Evolutionary conservation across 345 rosid species (phyloP), one percentile per base, ranked within the genome.

Genomic region (Capsella bursapastoris): DNA sequence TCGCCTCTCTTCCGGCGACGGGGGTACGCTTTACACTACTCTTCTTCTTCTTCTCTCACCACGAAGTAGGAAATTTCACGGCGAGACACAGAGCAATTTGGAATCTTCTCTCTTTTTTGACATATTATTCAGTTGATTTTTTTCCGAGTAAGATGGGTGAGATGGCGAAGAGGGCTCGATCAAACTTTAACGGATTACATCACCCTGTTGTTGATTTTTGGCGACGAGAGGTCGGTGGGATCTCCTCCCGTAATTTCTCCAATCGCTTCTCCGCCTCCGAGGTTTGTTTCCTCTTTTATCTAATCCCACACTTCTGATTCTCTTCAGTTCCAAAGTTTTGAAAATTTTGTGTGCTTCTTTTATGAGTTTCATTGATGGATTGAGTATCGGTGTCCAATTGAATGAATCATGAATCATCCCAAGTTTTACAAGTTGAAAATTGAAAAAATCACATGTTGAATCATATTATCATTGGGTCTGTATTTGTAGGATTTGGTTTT

Each of bases 251-350:
- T 40, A 81, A 70, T 57, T 94, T 94, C 89, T 83, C 83, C 5
- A 84, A 72, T 81, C 97, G 98, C 12, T 86, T 88, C 78, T 83
- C 82, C 35, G 96, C 83, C 38, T 88, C 97, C 2, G 83, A 91
- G 98, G 98, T 92, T 25, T 61, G 55, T 66, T 31, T 29, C 8
- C 1, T 58, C 63, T 25, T 40, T 10, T 0, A 40, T 40, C 43
- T 10, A 40, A 40, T 10, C 43, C 12, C 43, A 38, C 12, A 9
- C 43, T 38, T 38, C 43, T 43, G 60, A 29, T 13, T 64, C 15
- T 34, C 15, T 12, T 9, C 55, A 37, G 8, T 28, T 49, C 7
- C 3, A 22, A 22, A 9, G 14, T 51, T 64, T 61, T 43, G n/a
- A 45, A 31, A 10, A 15, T 74, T 28, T 0, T 14, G 12, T 22